A percentile compares a stretch with the other conserved stretches of the same genome.
Conservation (phyloP, 345 rosid species). For the Raphanus sativus region DNA sequence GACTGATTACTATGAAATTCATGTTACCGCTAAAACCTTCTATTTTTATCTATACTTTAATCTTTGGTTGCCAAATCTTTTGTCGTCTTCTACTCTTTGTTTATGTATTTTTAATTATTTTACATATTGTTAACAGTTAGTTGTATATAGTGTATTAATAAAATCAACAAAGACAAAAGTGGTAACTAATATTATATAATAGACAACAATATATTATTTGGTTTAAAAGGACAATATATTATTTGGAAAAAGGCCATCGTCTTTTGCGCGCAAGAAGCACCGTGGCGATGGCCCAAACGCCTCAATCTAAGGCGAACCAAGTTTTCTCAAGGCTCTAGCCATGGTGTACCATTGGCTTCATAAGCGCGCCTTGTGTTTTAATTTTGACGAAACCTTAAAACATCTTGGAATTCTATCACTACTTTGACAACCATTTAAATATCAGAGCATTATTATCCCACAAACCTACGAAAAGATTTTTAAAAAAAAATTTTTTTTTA, state of each 20-base stretch:
- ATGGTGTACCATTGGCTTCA: neutral
- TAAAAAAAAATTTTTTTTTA: no score
- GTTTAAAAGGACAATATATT: neutral
- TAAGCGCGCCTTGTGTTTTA: neutral
- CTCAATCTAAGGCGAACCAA: neutral
- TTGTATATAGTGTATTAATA: neutral
- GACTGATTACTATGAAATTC: slow-evolving; percentile 4
- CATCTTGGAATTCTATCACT: neutral
- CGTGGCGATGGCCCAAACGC: neutral
- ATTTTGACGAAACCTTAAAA: neutral
- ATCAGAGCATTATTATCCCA: no score
- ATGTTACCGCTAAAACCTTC: neutral
- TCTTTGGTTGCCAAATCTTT: neutral
- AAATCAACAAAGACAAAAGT: neutral
- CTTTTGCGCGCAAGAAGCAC: neutral
- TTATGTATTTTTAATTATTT: neutral
- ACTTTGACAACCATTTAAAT: neutral
- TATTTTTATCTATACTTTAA: neutral
- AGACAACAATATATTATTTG: no score
- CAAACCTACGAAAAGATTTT: no score
- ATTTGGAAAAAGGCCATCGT: neutral
- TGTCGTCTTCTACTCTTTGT: neutral
- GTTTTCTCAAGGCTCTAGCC: neutral
- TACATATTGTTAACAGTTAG: neutral
- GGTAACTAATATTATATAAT: no score